These are phyloP conservation scores for Marsdenia floribunda DNA, from an alignment of 257 asterid species.

Conservation along the genomic window DNA sequence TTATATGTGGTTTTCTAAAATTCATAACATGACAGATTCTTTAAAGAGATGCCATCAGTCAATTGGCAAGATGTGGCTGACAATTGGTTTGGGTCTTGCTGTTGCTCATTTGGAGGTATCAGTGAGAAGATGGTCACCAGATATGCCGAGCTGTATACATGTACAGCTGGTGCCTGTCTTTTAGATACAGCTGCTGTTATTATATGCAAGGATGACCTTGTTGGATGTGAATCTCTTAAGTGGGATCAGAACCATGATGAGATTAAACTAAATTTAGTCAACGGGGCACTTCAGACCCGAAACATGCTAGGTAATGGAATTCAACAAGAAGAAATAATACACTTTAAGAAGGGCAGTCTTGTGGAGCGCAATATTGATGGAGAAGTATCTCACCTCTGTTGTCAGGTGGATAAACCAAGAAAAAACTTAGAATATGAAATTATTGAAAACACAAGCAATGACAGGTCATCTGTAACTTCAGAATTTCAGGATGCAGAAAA, in stretches of 20 bases:
- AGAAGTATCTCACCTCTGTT: not conserved
- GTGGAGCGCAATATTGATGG: slow-evolving; percentile 10
- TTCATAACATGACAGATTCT: slow-evolving; percentile 33
- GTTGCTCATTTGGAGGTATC: slow-evolving; percentile 88
- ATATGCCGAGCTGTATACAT: slow-evolving; percentile 59
- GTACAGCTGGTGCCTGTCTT: slow-evolving; percentile 66
- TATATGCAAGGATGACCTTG: slow-evolving; percentile 54
- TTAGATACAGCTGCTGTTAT: slow-evolving; percentile 62
- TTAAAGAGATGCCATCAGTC: slow-evolving; percentile 86
- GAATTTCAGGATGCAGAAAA: slow-evolving; percentile 32
- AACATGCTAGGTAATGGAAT: slow-evolving; percentile 19
- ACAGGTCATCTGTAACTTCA: slow-evolving; percentile 30
- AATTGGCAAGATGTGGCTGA: slow-evolving; percentile 94
- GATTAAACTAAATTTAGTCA: slow-evolving; percentile 22
- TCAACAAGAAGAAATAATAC: slow-evolving; percentile 12
- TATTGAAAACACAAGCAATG: slow-evolving; percentile 23
- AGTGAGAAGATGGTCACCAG: slow-evolving; percentile 69
- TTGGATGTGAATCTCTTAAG: slow-evolving; percentile 46
- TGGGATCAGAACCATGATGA: slow-evolving; percentile 17
- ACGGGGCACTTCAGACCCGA: slow-evolving; percentile 8
- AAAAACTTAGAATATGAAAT: slow-evolving; percentile 20
- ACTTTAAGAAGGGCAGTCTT: slow-evolving; percentile 17
- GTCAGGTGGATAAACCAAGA: slow-evolving; percentile 20
- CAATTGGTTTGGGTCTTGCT: slow-evolving; percentile 96
- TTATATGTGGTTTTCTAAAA: not conserved